phyloP scores from a whole-genome alignment of 2,329 filamentous ascomycete genomes.

The Fusarium beomiforme region DNA sequence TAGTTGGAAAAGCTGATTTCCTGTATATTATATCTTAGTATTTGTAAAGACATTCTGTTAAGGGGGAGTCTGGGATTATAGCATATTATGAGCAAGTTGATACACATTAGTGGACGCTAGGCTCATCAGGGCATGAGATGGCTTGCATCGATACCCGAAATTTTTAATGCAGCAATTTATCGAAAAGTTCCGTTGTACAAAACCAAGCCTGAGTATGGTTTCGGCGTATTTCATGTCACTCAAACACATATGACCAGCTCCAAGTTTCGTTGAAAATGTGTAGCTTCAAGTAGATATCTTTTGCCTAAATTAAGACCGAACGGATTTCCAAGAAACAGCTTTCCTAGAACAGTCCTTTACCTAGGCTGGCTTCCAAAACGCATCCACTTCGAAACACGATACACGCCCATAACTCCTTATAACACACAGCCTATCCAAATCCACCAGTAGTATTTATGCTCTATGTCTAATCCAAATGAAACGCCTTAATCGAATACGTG shows the following conservation, averaged over 20 bases:
- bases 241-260: too few relatives aligned
- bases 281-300: not conserved
- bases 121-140: slow-evolving; percentile 19
- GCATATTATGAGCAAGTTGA: not conserved
- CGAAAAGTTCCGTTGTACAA: not conserved
- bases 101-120: slow-evolving; percentile 2
- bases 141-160: slow-evolving; percentile 34
- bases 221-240: not conserved
- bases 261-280: not conserved
- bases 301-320: not conserved
- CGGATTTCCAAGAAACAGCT: not conserved
- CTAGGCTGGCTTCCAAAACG: not conserved
- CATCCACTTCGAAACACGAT: not conserved
- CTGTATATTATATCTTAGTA: slow-evolving; percentile 28
- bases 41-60: not conserved
- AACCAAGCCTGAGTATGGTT: not conserved
- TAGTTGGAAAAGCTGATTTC: slow-evolving; percentile 14
- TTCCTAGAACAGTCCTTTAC: not conserved
- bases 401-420: not conserved
- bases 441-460: not conserved
- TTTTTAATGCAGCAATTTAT: slow-evolving; percentile 14
- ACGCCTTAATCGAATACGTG: not conserved
- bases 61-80: slow-evolving; percentile 12
- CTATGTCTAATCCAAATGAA: not conserved
- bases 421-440: not conserved